These are phyloP conservation scores for Prunus fruticosa DNA, from an alignment of 306 rosid genomes.

Conservation along the genomic window DNA sequence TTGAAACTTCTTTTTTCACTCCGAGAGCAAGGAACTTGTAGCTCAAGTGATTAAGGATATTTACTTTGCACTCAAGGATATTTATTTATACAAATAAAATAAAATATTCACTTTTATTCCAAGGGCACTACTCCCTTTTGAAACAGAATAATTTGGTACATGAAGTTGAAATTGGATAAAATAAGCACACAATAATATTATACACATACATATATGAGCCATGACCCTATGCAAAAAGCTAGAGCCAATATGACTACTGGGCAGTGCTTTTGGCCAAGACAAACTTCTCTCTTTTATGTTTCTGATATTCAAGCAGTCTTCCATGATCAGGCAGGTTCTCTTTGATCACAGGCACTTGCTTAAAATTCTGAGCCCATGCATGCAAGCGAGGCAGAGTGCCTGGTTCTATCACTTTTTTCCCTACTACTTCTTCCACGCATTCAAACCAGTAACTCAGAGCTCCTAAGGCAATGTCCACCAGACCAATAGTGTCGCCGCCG, in stretches of 20 bases:
- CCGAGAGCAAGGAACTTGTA: rapidly evolving
- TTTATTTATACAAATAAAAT: too few species aligned
- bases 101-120: too few species aligned
- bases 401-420: slow-evolving; percentile 12
- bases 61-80: too few species aligned
- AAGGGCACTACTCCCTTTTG: background rate
- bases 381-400: slow-evolving; percentile 15
- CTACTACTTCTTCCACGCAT: slow-evolving; percentile 21
- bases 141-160: background rate
- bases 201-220: background rate
- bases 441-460: slow-evolving; percentile 13
- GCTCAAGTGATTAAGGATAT: too few species aligned
- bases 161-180: background rate
- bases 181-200: background rate
- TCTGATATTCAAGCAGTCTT: background rate
- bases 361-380: background rate
- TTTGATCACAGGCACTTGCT: too few species aligned
- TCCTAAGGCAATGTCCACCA: slow-evolving; percentile 28
- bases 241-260: background rate
- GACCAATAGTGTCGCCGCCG: slow-evolving; percentile 23
- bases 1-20: too few species aligned
- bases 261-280: background rate
- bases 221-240: background rate
- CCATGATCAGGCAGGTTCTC: background rate
- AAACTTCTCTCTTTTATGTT: background rate